phyloP scores from a whole-genome alignment of 768 basidiomycete genomes.

The Saitozyma podzolica region DNA sequence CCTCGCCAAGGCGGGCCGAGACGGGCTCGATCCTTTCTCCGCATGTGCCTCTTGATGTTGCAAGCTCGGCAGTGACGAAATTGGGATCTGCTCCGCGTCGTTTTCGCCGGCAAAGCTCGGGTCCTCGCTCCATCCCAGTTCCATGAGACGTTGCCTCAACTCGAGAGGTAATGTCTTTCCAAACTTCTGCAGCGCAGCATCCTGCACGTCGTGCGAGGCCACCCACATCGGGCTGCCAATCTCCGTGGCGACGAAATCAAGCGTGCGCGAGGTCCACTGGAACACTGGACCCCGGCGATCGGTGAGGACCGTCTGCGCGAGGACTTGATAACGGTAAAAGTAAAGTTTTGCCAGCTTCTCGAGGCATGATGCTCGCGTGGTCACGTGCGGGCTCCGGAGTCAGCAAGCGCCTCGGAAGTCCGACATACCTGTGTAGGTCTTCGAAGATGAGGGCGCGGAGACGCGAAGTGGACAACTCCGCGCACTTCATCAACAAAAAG shows the following conservation, averaged over 20 bases:
- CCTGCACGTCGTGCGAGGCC: constrained; percentile 31
- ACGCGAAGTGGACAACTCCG: constrained; percentile 20
- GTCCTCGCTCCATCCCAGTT: constrained; percentile 43
- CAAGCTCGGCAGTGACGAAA: constrained; percentile 26
- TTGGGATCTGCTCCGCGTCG: constrained; percentile 28
- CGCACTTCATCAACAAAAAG: constrained; percentile 40
- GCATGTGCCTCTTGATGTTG: constrained; percentile 16
- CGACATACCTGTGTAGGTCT: background rate
- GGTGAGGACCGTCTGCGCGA: constrained; percentile 20
- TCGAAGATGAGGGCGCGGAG: constrained; percentile 17
- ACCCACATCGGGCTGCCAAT: constrained; percentile 39
- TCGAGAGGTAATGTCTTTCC: constrained; percentile 35
- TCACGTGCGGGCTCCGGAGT: background rate
- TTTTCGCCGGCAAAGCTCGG: constrained; percentile 3
- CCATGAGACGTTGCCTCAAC: constrained; percentile 38
- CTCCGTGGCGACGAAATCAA: constrained; percentile 39
- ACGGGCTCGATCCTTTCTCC: background rate
- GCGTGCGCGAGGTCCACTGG: constrained; percentile 26
- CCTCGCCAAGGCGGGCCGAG: background rate
- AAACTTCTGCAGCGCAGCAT: constrained; percentile 37
- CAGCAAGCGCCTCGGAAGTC: background rate
- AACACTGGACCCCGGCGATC: constrained; percentile 39
- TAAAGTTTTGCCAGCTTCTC: constrained; percentile 31
- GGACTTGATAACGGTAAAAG: constrained; percentile 33
- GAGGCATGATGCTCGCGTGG: too few species aligned